Percentiles rank a stretch among this genome's conserved stretches.
Conservation (phyloP, 768 basidiomycete species). For the Boletus tylopilopsis region DNA sequence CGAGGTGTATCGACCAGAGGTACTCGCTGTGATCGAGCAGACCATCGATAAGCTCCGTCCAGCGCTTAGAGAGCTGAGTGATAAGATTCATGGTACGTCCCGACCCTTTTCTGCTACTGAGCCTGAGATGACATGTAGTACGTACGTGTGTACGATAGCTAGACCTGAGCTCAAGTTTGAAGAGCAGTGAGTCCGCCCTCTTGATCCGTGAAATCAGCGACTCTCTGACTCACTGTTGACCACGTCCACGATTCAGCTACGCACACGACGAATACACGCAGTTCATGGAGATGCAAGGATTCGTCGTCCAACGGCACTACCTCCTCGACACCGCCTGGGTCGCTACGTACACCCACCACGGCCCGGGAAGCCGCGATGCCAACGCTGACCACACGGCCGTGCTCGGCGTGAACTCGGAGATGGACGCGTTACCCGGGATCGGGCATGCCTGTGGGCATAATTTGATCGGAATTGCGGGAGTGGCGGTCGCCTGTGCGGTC, state of each 20-base stretch:
- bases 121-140: not conserved
- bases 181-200: slow-evolving; percentile 47
- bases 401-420: slow-evolving; percentile 78
- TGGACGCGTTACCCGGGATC: slow-evolving; percentile 56
- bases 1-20: slow-evolving; percentile 51
- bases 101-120: not conserved
- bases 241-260: slow-evolving; percentile 24
- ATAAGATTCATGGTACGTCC: slow-evolving; percentile 63
- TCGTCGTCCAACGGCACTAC: slow-evolving; percentile 57
- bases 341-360: slow-evolving; percentile 53
- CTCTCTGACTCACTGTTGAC: too few species aligned
- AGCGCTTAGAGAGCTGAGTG: slow-evolving; percentile 57
- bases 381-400: not conserved
- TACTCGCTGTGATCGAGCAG: slow-evolving; percentile 57
- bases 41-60: slow-evolving; percentile 49
- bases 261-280: slow-evolving; percentile 68
- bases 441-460: slow-evolving; percentile 83
- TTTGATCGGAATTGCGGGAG: slow-evolving; percentile 70
- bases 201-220: too few species aligned
- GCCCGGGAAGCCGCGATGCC: too few species aligned
- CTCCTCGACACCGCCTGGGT: slow-evolving; percentile 73
- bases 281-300: slow-evolving; percentile 66
- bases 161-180: slow-evolving; percentile 68
- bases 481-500: slow-evolving; percentile 65
- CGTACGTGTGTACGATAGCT: slow-evolving; percentile 32